Percentiles rank a stretch among this genome's conserved stretches.
Evolutionary conservation across 2,329 filamentous ascomycete species (phyloP).

Genomic region (Fusarium staphyleae): DNA sequence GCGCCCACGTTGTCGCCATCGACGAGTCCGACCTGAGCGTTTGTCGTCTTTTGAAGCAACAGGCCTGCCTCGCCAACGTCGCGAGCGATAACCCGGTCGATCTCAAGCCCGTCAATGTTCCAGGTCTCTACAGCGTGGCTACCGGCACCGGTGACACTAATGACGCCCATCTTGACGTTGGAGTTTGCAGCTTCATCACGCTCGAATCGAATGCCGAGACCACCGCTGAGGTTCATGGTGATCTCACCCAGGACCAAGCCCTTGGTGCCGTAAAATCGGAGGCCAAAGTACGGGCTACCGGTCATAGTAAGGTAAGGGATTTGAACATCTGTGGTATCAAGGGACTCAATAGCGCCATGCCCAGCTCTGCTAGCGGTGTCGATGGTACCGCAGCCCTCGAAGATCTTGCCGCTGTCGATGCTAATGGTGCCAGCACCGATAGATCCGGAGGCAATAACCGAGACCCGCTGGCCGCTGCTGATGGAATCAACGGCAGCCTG

Average conservation of each 20-base stretch:
- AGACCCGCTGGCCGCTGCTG: constrained; percentile 58
- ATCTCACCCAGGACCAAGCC: constrained; percentile 58
- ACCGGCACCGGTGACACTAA: constrained; percentile 59
- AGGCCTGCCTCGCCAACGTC: constrained; percentile 64
- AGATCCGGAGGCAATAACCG: constrained; percentile 60
- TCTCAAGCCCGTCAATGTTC: constrained; percentile 63
- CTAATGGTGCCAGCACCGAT: constrained; percentile 59
- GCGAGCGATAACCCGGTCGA: constrained; percentile 59
- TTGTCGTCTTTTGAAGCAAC: constrained; percentile 61
- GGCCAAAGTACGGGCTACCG: constrained; percentile 62
- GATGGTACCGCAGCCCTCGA: constrained; percentile 65
- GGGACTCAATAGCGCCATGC: constrained; percentile 60
- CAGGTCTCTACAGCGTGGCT: constrained; percentile 66
- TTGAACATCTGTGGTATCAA: constrained; percentile 54
- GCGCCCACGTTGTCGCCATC: constrained; percentile 62
- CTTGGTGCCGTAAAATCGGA: constrained; percentile 60
- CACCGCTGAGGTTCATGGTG: constrained; percentile 61
- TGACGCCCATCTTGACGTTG: constrained; percentile 61
- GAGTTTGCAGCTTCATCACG: constrained; percentile 59
- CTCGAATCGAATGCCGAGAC: constrained; percentile 64
- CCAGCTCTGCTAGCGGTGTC: constrained; percentile 51
- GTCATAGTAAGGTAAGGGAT: constrained; percentile 66
- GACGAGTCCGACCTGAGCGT: constrained; percentile 60
- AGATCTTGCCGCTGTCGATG: constrained; percentile 59
- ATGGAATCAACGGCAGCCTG: constrained; percentile 60